phyloP scores from a whole-genome alignment of 2,329 filamentous ascomycete genomes.

The Tolypocladium tropicale region DNA sequence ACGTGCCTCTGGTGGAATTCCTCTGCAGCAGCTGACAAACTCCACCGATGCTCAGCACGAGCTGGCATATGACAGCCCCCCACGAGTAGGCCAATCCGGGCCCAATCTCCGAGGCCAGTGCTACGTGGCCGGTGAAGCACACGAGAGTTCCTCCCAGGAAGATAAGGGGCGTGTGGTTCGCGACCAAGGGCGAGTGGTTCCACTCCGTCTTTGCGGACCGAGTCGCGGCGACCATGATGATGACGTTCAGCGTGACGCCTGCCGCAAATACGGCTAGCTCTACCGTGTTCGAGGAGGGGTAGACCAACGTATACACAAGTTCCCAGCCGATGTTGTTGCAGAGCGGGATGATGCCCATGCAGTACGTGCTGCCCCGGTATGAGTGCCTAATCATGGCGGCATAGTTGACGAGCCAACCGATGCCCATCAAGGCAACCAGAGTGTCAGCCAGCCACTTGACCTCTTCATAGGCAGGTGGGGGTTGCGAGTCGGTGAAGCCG shows the following conservation, averaged over 20 bases:
- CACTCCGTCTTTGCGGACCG: conserved; percentile 5
- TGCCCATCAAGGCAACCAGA: conserved; percentile 4
- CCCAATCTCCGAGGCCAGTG: conserved; percentile 7
- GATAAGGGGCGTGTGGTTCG: conserved; percentile 3
- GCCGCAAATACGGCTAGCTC: conserved; percentile 5
- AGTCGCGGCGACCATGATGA: conserved; percentile 6
- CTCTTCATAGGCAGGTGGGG: conserved; percentile 4
- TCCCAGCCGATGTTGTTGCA: conserved; percentile 9
- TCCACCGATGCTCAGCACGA: conserved; percentile 5
- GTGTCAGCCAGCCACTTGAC: conserved; percentile 7
- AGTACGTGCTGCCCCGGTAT: conserved; percentile 3
- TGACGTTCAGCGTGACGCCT: conserved; percentile 4
- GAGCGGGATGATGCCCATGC: conserved; percentile 8
- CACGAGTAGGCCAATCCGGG: conserved; percentile 7
- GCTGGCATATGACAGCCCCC: conserved; percentile 8
- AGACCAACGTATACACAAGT: conserved; percentile 5
- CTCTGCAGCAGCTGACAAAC: conserved; percentile 6
- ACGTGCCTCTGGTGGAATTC: conserved; percentile 6
- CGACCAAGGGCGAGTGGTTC: conserved; percentile 6
- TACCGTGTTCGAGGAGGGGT: conserved; percentile 6
- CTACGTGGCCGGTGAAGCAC: conserved; percentile 7
- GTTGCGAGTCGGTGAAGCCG: conserved; percentile 4
- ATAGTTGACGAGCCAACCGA: conserved; percentile 8
- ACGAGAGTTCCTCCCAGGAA: conserved; percentile 2
- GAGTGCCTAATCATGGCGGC: conserved; percentile 6